Evolutionary conservation across 2,329 filamentous ascomycete species (phyloP), one percentile per base, ranked within the genome.

Genomic region (Exophiala calicioides): DNA sequence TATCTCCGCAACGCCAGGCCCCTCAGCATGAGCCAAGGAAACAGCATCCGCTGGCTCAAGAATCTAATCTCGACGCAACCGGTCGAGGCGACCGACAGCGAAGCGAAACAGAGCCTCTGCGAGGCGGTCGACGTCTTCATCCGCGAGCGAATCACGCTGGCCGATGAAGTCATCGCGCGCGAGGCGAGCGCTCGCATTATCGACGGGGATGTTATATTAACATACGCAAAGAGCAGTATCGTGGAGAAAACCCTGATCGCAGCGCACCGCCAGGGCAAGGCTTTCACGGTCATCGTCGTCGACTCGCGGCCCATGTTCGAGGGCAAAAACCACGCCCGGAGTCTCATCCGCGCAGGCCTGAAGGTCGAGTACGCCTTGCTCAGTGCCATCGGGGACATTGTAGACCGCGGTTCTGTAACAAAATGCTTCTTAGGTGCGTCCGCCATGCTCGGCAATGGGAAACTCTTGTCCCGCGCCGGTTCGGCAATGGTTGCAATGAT

Each of bases 21-120:
- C 24, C 87, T 98, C 70, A 94, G 88, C 57, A 93, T 95, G 68
- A 89, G 88, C 53, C 95, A 97, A 84, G 93, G 93, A 51, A 98
- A 97, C 66, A 90, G 90, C 26, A 95, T 98, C 64, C 82, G 93
- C 44, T 91, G 90, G 77, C 78, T 98, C 38, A 98, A 98, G 74
- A 81, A 95, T 36, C 82, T 89, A 61, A 91, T 98, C 63, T 86
- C 88, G 60, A 89, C 89, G 59, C 84, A 96, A 48, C 90, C 96
- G 60, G 89, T 91, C 30, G 86, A 90, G 58, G 80, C 85, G 1
- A 82, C 88, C 21, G 91, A 98, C 64, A 72, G 81, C 15, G 82
- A 88, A 36, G 90, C 90, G 19, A 96, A 95, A 71, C 78, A 83
- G 46, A 75, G 82, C 19, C 79, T 98, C 9, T 82, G 84, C 63